Evolutionary conservation across 192 early-diverging fungal species (phyloP), one percentile per base, ranked within the genome.

Genomic region (Linnemannia elongata): DNA sequence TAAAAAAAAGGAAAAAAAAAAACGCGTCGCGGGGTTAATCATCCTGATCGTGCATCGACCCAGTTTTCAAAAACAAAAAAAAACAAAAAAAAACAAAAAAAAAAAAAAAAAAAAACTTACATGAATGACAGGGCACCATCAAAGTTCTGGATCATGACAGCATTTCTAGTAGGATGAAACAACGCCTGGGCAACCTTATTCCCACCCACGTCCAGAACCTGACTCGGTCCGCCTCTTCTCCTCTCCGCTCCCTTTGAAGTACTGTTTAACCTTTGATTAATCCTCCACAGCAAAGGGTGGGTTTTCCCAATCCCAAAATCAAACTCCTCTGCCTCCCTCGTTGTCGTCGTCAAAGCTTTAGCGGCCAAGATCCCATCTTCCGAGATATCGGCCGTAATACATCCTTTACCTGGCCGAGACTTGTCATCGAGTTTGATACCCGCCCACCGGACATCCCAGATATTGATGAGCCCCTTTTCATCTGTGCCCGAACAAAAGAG

Each of bases 361-460:
- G 60, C 60, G 0, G 30, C 30, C 27, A 15, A 1, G 27, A 66
- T 66, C 30, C 60, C 60, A 33, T 27, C 60, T 3, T 66, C 60
- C 4, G 60, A 33, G 0, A 79, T 57, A n/a, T 80, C 74, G 6
- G 69, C 74, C 17, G 73, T 72, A 0, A 85, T 78, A 18, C 76
- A 47, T 4, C 83, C 83, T 6, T 33, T 10, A 17, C 78, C 83
- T 2, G 83, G 74, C 36, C 83, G 63, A n/a, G 33, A 30, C 4
- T 9, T 44, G 17, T 39, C 54, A 4, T 75, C 35, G 6, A 38
- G 18, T 12, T 35, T 24, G 24, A 87, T 81, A 12, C 66, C 30
- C 6, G 30, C 70, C 85, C 85, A 87, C 2, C 85, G 79, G n/a
- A 87, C 76, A 60, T 87, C 85, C 85, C 85, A 87, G 9, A 87